Evolutionary conservation across 1,284 basidiomycete genomes (phyloP).

Genomic region (Pholiota adiposa): DNA sequence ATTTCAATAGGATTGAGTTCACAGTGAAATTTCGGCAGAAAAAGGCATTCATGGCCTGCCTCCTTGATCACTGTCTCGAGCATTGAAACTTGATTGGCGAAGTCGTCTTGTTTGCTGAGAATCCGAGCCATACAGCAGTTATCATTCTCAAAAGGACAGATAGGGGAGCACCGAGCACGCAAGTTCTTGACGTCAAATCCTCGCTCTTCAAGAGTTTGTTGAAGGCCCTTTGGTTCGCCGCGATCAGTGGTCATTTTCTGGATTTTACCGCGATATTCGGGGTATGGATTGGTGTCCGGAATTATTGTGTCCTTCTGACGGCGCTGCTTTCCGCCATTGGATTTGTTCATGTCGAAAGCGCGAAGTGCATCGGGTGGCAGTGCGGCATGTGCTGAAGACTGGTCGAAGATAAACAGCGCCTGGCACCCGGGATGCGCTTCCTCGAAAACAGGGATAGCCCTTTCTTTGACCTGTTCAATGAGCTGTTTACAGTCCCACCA

Average conservation of each 20-base stretch:
- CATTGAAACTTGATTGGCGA: constrained; percentile 35
- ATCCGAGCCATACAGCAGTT: constrained; percentile 38
- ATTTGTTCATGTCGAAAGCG: constrained; percentile 39
- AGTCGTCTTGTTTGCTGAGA: constrained; percentile 39
- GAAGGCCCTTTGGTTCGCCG: constrained; percentile 36
- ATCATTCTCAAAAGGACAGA: constrained; percentile 31
- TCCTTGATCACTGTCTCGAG: constrained; percentile 15
- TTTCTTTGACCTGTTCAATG: background rate
- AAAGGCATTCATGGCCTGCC: constrained; percentile 22
- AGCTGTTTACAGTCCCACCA: constrained; percentile 23
- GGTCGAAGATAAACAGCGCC: constrained; percentile 37
- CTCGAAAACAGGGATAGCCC: background rate
- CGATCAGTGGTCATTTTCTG: constrained; percentile 35
- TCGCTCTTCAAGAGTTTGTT: constrained; percentile 35
- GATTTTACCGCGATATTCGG: constrained; percentile 22
- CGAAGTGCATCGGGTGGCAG: constrained; percentile 32
- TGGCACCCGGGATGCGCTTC: background rate
- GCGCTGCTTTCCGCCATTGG: constrained; percentile 33
- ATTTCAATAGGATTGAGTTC: constrained; percentile 26
- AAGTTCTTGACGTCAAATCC: constrained; percentile 32
- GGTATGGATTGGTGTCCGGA: constrained; percentile 31
- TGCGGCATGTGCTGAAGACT: constrained; percentile 36
- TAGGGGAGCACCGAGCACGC: constrained; percentile 27
- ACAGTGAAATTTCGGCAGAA: constrained; percentile 27
- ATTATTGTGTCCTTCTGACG: constrained; percentile 34